Percentiles rank a stretch among this genome's conserved stretches.
phyloP scores from a whole-genome alignment of 2,329 filamentous ascomycete species.

The Didymella exigua region DNA sequence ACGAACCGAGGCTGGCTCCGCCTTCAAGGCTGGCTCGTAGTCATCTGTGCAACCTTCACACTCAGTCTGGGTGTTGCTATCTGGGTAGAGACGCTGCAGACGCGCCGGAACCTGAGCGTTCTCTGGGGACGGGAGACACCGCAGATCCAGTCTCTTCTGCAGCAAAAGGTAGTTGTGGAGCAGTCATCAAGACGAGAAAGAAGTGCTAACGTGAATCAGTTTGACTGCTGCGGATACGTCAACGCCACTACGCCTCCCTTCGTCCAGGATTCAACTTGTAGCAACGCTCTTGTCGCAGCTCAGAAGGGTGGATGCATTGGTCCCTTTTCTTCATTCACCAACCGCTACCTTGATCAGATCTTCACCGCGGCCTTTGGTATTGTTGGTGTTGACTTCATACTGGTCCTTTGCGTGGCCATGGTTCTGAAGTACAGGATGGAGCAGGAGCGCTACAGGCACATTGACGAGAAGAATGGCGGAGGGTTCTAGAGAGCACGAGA shows the following conservation, averaged over 20 bases:
- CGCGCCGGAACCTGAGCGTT: constrained; percentile 64
- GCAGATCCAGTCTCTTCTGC: constrained; percentile 69
- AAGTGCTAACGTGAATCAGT: constrained; percentile 56
- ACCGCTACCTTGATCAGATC: constrained; percentile 73
- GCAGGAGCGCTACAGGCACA: constrained; percentile 76
- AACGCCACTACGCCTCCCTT: constrained; percentile 76
- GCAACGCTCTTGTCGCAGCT: constrained; percentile 72
- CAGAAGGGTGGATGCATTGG: constrained; percentile 72
- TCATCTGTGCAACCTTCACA: constrained; percentile 68
- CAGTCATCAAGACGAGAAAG: constrained; percentile 11
- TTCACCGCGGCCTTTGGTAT: constrained; percentile 83
- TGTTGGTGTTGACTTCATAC: constrained; percentile 70
- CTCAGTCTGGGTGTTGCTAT: constrained; percentile 67
- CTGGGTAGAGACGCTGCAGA: constrained; percentile 72
- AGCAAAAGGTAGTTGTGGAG: constrained; percentile 64
- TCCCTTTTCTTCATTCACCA: constrained; percentile 71
- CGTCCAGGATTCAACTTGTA: constrained; percentile 70
- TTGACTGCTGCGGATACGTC: constrained; percentile 79
- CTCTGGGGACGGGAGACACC: constrained; percentile 66
- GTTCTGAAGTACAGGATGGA: constrained; percentile 82
- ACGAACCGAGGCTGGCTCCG: constrained; percentile 73
- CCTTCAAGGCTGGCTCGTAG: constrained; percentile 68
- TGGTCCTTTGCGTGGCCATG: constrained; percentile 74
- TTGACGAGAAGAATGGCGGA: constrained; percentile 73
- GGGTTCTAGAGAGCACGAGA: constrained; percentile 29